Evolutionary conservation across 345 rosid species (phyloP).

Genomic region (Rhodomyrtus tomentosa): DNA sequence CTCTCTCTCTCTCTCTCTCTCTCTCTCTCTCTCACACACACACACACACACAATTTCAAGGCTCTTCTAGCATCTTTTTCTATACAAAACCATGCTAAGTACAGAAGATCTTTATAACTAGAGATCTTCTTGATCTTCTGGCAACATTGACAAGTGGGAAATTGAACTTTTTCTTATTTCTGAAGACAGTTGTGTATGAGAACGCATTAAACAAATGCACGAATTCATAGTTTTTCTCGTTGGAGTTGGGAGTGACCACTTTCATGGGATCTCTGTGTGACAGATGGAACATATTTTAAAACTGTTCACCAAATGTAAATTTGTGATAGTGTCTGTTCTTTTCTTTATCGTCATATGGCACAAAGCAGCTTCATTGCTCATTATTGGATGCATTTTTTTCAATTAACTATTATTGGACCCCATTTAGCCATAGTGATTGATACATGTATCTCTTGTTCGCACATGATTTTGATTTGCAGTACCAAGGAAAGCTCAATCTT

Average conservation of each 20-base stretch:
- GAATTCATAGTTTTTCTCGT: neutral
- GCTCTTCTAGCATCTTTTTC: neutral
- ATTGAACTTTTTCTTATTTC: neutral
- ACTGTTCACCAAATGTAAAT: neutral
- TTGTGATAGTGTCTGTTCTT: neutral
- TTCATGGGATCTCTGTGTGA: neutral
- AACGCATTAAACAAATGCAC: neutral
- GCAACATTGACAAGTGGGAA: neutral
- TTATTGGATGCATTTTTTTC: neutral
- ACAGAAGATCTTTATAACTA: neutral
- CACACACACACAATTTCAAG: neutral
- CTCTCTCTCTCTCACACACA: too few species aligned
- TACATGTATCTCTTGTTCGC: neutral
- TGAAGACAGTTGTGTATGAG: neutral
- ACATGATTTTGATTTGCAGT: conserved; percentile 26
- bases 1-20: neutral
- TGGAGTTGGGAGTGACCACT: neutral
- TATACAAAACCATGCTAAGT: neutral
- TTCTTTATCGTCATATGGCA: neutral
- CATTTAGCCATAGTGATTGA: neutral
- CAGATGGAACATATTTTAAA: neutral
- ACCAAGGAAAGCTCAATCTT: conserved; percentile 84
- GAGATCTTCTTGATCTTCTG: neutral
- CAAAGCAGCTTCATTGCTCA: neutral
- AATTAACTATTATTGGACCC: neutral